Percentiles rank a stretch among this genome's conserved stretches.
phyloP scores from a whole-genome alignment of 805 yeast genomes.

The Wickerhamiella nectarea region DNA sequence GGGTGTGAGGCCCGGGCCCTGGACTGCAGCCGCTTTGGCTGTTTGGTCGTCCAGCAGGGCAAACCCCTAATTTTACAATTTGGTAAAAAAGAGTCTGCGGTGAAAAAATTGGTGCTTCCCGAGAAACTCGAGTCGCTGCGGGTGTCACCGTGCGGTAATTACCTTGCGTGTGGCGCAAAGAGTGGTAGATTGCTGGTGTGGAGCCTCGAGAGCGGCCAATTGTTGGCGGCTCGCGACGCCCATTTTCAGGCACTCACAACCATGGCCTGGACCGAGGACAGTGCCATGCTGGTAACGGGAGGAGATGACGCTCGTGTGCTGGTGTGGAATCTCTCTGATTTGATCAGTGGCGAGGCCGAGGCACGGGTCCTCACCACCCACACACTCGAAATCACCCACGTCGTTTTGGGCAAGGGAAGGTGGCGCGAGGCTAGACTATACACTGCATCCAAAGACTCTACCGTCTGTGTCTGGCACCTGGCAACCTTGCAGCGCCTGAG shows the following conservation, averaged over 20 bases:
- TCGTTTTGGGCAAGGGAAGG: constrained; percentile 38
- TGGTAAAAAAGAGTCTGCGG: constrained; percentile 48
- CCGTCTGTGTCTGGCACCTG: constrained; percentile 58
- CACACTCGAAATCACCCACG: constrained; percentile 36
- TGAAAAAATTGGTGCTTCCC: constrained; percentile 74
- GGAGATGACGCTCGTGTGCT: constrained; percentile 70
- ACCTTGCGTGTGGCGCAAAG: constrained; percentile 55
- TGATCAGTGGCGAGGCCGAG: constrained; percentile 27
- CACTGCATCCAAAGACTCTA: constrained; percentile 60
- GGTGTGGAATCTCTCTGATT: constrained; percentile 57
- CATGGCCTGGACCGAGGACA: constrained; percentile 47
- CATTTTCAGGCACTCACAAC: constrained; percentile 68
- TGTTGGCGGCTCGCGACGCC: constrained; percentile 59
- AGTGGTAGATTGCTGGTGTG: constrained; percentile 73
- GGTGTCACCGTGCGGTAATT: constrained; percentile 30
- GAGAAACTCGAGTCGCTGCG: constrained; percentile 54
- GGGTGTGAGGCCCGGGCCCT: constrained; percentile 21
- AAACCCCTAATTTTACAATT: constrained; percentile 69
- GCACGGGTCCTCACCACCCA: constrained; percentile 26
- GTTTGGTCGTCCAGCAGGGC: constrained; percentile 51
- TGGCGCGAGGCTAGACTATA: constrained; percentile 48
- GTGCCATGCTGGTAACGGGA: constrained; percentile 55
- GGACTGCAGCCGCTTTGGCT: constrained; percentile 36
- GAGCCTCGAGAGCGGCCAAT: constrained; percentile 68
- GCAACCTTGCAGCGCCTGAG: constrained; percentile 36